These are phyloP conservation scores for Quercus gilva DNA, from an alignment of 306 rosid genomes.

Conservation along the genomic window DNA sequence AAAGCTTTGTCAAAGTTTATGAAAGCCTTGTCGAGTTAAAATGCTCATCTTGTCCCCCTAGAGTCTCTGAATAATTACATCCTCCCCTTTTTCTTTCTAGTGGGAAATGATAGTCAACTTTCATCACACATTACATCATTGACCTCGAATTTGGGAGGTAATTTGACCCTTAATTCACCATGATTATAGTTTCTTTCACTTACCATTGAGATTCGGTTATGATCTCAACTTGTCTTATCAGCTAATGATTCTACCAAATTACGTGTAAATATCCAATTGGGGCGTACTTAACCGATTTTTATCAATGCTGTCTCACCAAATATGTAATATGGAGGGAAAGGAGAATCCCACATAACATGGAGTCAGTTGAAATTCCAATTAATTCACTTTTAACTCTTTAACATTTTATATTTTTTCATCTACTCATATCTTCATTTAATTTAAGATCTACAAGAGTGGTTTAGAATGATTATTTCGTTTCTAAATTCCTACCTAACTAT, in stretches of 20 bases:
- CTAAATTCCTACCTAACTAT: too few relatives aligned
- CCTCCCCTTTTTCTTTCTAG: not conserved
- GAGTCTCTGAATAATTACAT: slow-evolving; percentile 10
- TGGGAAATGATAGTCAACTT: slow-evolving; percentile 21
- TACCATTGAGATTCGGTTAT: not conserved
- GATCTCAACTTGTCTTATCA: slow-evolving; percentile 8
- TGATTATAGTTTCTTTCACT: not conserved
- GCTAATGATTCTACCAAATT: not conserved
- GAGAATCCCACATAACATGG: too few relatives aligned
- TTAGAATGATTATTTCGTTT: too few relatives aligned
- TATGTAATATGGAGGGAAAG: not conserved
- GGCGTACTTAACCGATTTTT: not conserved
- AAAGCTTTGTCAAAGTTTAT: not conserved
- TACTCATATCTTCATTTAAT: too few relatives aligned
- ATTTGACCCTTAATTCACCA: not conserved
- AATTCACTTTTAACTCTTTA: too few relatives aligned
- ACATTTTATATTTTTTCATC: too few relatives aligned
- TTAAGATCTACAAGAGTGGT: too few relatives aligned
- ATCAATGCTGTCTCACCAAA: not conserved
- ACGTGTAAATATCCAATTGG: not conserved
- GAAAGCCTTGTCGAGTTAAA: slow-evolving; percentile 1
- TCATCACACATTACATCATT: slow-evolving; percentile 34
- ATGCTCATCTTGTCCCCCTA: slow-evolving; percentile 1
- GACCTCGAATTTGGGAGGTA: not conserved
- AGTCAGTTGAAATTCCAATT: too few relatives aligned